Conservation (phyloP, 2,329 filamentous ascomycete species). For the Stachybotrys elegans region DNA sequence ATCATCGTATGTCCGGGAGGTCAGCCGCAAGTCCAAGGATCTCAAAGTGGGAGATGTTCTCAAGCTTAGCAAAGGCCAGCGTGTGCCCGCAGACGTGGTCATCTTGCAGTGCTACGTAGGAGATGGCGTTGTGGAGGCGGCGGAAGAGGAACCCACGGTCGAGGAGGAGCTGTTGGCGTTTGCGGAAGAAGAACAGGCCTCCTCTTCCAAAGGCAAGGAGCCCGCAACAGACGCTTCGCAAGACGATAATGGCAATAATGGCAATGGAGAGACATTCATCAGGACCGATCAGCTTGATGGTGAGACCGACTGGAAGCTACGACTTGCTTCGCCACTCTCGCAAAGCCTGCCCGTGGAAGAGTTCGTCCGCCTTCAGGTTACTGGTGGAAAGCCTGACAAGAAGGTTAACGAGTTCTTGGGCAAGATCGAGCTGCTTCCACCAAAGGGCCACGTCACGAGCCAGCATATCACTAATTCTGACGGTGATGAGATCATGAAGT, state of each 20-base stretch:
- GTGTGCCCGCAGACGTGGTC: constrained; percentile 90
- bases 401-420: constrained; percentile 94
- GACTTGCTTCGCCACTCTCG: constrained; percentile 79
- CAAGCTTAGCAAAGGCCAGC: constrained; percentile 85
- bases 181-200: constrained; percentile 26
- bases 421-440: constrained; percentile 71
- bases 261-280: constrained; percentile 89
- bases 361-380: constrained; percentile 64
- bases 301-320: constrained; percentile 97
- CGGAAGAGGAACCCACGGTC: constrained; percentile 24
- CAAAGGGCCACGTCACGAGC: constrained; percentile 42
- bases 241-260: constrained; percentile 34
- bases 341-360: constrained; percentile 72
- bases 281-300: constrained; percentile 95
- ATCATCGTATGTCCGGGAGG: constrained; percentile 55
- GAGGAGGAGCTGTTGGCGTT: constrained; percentile 39
- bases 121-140: constrained; percentile 37
- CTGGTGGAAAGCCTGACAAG: constrained; percentile 84
- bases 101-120: constrained; percentile 76
- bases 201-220: constrained; percentile 28
- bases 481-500: constrained; percentile 39
- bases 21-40: constrained; percentile 77
- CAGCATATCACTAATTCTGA: constrained; percentile 27
- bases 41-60: constrained; percentile 94
- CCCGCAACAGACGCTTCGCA: constrained; percentile 22